Evolutionary conservation across 1,139 yeast species (phyloP).

Genomic region (Saccharomycopsis hybrid): DNA sequence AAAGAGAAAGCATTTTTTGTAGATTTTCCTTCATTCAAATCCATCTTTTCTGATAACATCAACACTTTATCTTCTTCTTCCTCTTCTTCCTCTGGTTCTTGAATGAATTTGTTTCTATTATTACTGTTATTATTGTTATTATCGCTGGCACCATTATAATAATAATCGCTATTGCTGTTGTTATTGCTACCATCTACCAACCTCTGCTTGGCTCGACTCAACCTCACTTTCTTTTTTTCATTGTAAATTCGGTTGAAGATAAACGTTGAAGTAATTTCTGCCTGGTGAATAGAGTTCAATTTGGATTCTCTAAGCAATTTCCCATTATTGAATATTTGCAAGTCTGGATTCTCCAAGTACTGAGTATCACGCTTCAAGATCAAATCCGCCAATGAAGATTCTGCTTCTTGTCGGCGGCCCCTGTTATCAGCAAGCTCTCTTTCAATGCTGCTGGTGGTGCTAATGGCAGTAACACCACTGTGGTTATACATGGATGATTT

Average conservation of each 20-base stretch:
- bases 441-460: not conserved
- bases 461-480: not conserved
- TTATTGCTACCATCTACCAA: not conserved
- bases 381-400: constrained; percentile 9
- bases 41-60: not conserved
- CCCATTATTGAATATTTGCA: constrained; percentile 17
- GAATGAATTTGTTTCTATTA: not conserved
- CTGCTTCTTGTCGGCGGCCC: not conserved
- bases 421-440: not conserved
- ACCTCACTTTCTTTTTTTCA: constrained; percentile 11
- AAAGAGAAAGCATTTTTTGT: no score
- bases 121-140: not conserved
- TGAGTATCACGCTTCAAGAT: not conserved
- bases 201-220: not conserved
- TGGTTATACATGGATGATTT: not conserved
- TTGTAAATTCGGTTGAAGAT: constrained; percentile 16
- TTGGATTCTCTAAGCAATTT: constrained; percentile 13
- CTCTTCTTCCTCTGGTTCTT: not conserved
- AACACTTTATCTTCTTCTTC: constrained; percentile 2
- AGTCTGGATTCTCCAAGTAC: not conserved
- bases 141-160: not conserved
- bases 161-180: not conserved
- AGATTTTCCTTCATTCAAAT: no score
- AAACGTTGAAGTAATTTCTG: constrained; percentile 13
- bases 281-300: constrained; percentile 11